Evolutionary conservation across 2,329 filamentous ascomycete species (phyloP).

Genomic region (Salinomyces thailandicus): DNA sequence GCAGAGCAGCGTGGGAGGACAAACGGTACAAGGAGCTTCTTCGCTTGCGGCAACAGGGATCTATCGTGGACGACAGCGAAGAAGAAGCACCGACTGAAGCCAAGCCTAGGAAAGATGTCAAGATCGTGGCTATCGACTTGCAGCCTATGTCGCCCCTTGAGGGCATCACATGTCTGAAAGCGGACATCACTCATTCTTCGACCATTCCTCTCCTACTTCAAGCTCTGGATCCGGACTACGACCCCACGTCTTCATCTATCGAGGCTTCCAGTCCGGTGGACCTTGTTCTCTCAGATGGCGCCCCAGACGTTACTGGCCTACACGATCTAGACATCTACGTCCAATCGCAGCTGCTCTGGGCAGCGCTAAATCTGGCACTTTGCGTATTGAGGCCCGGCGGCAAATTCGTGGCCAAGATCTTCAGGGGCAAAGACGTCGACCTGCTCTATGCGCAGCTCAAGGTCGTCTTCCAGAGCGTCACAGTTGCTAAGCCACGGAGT

Average conservation of each 20-base stretch:
- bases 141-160: conserved; percentile 92
- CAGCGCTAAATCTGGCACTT: conserved; percentile 83
- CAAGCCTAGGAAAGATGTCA: conserved; percentile 47
- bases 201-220: conserved; percentile 82
- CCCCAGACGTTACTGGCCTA: conserved; percentile 89
- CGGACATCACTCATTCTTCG: conserved; percentile 93
- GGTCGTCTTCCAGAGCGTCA: conserved; percentile 76
- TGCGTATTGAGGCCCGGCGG: conserved; percentile 88
- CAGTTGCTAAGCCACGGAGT: conserved; percentile 86
- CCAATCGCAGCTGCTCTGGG: conserved; percentile 88
- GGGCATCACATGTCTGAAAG: conserved; percentile 82
- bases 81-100: background rate
- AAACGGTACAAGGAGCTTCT: conserved; percentile 49
- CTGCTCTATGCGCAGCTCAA: conserved; percentile 88
- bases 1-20: conserved; percentile 76
- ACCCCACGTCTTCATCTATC: conserved; percentile 24
- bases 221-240: conserved; percentile 62
- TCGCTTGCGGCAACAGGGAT: conserved; percentile 7
- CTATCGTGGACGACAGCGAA: background rate
- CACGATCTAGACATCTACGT: conserved; percentile 98
- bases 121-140: conserved; percentile 90
- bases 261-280: conserved; percentile 66
- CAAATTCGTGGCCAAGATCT: conserved; percentile 97
- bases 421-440: conserved; percentile 89
- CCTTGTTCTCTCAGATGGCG: conserved; percentile 87